Evolutionary conservation across 805 yeast genomes (phyloP).

Genomic region (Wickerhamiella nectarea): DNA sequence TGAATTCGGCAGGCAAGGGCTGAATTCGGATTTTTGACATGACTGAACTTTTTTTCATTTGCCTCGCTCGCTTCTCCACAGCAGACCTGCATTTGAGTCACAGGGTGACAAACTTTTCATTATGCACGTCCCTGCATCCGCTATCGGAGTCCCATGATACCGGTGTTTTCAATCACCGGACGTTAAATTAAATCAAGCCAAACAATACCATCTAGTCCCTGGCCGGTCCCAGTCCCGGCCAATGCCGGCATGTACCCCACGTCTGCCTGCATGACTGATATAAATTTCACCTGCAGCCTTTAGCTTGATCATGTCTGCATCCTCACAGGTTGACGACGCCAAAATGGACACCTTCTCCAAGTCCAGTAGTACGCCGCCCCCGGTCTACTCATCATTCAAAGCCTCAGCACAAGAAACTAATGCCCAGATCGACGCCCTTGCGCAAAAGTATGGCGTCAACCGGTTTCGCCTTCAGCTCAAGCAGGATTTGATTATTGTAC

Average conservation of each 20-base stretch:
- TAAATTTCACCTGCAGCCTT: neutral
- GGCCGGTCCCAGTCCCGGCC: neutral
- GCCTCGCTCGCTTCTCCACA: no score
- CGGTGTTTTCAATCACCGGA: no score
- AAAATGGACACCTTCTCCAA: neutral
- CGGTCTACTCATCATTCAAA: neutral
- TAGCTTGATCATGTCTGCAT: neutral
- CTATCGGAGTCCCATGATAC: neutral
- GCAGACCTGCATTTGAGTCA: neutral
- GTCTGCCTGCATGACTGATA: neutral
- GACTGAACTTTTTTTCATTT: no score
- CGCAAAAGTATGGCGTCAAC: conserved; percentile 37
- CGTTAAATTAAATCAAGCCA: no score
- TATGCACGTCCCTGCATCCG: neutral
- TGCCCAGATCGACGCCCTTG: conserved; percentile 24
- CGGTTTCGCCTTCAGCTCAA: conserved; percentile 43
- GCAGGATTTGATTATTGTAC: conserved; percentile 32
- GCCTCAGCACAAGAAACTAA: neutral
- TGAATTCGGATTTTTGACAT: neutral
- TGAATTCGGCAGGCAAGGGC: no score
- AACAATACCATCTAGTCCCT: no score
- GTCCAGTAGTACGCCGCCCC: neutral
- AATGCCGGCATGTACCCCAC: neutral
- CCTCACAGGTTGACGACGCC: neutral
- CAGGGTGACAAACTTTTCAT: neutral